Conservation (phyloP, 768 basidiomycete species). For the Steccherinum ochraceum region DNA sequence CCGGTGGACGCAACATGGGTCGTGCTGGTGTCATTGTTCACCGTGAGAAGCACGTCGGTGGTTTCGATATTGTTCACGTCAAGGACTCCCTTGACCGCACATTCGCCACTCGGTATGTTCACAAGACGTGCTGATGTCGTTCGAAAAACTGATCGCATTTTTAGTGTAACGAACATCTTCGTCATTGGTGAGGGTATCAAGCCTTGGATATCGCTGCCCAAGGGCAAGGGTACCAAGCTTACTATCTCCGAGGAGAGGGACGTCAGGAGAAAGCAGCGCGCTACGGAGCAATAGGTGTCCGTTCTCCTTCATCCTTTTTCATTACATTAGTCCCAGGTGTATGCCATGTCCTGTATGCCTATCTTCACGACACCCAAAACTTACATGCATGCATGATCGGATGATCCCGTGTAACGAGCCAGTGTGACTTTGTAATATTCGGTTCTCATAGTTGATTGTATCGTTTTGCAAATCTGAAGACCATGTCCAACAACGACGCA, state of each 20-base stretch:
- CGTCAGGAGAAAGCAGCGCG: conserved; percentile 75
- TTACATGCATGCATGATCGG: conserved; percentile 17
- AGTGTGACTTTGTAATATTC: too few relatives aligned
- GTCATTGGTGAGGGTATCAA: conserved; percentile 94
- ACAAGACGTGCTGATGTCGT: too few relatives aligned
- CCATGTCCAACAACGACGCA: too few relatives aligned
- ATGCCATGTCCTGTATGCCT: conserved; percentile 27
- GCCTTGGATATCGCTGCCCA: conserved; percentile 95
- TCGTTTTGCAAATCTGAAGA: too few relatives aligned
- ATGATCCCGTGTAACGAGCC: background rate
- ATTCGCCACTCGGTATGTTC: conserved; percentile 89
- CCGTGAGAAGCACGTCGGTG: conserved; percentile 95
- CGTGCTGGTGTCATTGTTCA: conserved; percentile 94
- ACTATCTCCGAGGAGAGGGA: conserved; percentile 97
- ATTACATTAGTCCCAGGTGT: conserved; percentile 15
- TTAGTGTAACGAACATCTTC: conserved; percentile 93
- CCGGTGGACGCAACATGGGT: conserved; percentile 99
- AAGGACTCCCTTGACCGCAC: conserved; percentile 93
- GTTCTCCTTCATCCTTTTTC: conserved; percentile 12
- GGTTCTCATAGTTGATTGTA: too few relatives aligned
- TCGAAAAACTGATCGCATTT: too few relatives aligned
- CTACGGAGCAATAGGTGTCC: conserved; percentile 54
- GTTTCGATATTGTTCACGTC: conserved; percentile 98
- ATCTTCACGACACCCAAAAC: conserved; percentile 18
- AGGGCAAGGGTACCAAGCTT: conserved; percentile 96